phyloP scores from a whole-genome alignment of 2,329 filamentous ascomycete genomes.

The Pseudogymnoascus sp. region DNA sequence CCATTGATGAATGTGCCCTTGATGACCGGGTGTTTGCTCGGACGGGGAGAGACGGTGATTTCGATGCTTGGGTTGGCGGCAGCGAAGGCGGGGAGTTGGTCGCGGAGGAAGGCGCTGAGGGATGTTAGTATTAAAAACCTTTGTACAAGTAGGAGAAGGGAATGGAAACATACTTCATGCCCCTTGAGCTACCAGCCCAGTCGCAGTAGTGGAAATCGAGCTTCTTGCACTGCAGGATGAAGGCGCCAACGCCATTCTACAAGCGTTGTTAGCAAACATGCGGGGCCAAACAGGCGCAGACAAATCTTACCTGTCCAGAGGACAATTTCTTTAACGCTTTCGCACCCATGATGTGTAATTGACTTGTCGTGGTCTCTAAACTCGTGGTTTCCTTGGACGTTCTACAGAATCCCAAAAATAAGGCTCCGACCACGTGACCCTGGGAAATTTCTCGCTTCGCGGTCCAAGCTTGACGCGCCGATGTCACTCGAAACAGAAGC shows the following conservation, averaged over 20 bases:
- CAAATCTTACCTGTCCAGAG: constrained; percentile 43
- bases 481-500: not conserved
- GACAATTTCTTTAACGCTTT: constrained; percentile 47
- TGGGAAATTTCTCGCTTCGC: constrained; percentile 4
- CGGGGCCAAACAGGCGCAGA: not conserved
- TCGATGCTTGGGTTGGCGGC: constrained; percentile 79
- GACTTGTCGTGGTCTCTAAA: not conserved
- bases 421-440: not conserved
- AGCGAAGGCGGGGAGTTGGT: constrained; percentile 71
- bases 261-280: constrained; percentile 16
- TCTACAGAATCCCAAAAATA: not conserved
- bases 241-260: constrained; percentile 93
- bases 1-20: constrained; percentile 92
- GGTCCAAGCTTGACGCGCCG: constrained; percentile 2
- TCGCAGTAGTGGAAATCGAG: constrained; percentile 97
- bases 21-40: constrained; percentile 83
- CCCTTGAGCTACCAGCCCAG: constrained; percentile 84
- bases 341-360: constrained; percentile 41
- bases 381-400: not conserved
- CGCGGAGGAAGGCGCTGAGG: constrained; percentile 70
- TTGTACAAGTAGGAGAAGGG: constrained; percentile 10
- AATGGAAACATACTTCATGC: constrained; percentile 70
- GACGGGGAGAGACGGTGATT: constrained; percentile 83
- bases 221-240: constrained; percentile 94
- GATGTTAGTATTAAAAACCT: constrained; percentile 7